Evolutionary conservation across 106 monocot species (phyloP).

Genomic region (Dioscorea dumetorum): DNA sequence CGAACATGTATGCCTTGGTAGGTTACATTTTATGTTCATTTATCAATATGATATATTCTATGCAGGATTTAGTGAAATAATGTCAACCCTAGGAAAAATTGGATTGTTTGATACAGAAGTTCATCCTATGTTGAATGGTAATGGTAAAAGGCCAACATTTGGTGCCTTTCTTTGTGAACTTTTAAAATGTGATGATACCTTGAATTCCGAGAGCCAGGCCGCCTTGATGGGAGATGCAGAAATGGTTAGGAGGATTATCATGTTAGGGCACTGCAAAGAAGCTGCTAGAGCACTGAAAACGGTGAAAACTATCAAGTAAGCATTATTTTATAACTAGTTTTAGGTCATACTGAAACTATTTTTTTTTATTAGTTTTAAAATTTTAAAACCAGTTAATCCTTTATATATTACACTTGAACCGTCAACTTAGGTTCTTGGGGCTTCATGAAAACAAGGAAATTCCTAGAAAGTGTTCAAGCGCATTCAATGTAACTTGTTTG

Average conservation of each 20-base stretch:
- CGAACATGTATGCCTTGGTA: neutral
- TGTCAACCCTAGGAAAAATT: constrained; percentile 77
- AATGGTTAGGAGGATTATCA: constrained; percentile 38
- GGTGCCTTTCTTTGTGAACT: constrained; percentile 53
- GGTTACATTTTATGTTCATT: too few relatives aligned
- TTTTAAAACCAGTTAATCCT: too few relatives aligned
- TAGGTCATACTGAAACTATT: too few relatives aligned
- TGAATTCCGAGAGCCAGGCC: too few relatives aligned
- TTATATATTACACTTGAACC: too few relatives aligned
- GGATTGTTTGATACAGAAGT: constrained; percentile 66
- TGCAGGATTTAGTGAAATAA: constrained; percentile 91
- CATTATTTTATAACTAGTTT: neutral
- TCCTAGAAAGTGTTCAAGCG: constrained; percentile 53
- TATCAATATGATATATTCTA: neutral
- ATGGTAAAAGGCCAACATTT: constrained; percentile 42
- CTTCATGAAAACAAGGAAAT: constrained; percentile 64
- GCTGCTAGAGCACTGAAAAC: constrained; percentile 48
- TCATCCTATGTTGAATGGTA: constrained; percentile 57
- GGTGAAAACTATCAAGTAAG: constrained; percentile 69
- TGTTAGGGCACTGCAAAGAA: constrained; percentile 60
- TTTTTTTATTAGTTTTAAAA: too few relatives aligned
- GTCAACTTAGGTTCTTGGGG: constrained; percentile 66
- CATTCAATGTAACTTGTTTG: constrained; percentile 74
- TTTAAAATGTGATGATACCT: constrained; percentile 9
- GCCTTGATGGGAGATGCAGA: constrained; percentile 21